These are phyloP conservation scores for Paraglomus occultum DNA, from an alignment of 192 early-diverging fungal species.

Conservation along the genomic window DNA sequence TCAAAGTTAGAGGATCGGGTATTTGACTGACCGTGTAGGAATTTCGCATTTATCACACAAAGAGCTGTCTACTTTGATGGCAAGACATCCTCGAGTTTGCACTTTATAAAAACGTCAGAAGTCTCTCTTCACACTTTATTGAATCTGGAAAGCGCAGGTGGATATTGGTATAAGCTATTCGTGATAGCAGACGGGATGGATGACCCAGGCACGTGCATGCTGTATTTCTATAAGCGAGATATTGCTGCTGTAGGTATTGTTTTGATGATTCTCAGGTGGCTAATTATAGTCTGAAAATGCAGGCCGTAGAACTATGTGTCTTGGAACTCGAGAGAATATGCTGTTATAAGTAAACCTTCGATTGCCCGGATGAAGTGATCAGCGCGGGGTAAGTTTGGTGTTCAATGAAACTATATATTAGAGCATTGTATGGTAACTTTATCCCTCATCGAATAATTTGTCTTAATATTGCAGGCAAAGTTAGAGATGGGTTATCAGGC, in stretches of 20 bases:
- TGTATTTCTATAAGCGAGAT: neutral
- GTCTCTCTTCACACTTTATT: neutral
- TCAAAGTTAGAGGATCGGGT: conserved; percentile 23
- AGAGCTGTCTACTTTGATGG: too few species aligned
- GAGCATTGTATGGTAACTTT: neutral
- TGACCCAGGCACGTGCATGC: conserved; percentile 4
- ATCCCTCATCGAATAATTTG: neutral
- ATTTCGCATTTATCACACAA: too few species aligned
- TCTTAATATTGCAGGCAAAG: neutral
- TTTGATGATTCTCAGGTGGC: neutral
- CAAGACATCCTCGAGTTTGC: too few species aligned
- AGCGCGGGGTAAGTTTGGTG: too few species aligned
- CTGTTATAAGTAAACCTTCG: too few species aligned
- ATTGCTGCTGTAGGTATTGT: neutral
- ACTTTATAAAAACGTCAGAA: too few species aligned
- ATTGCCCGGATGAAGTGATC: too few species aligned
- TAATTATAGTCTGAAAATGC: too few species aligned
- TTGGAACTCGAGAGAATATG: too few species aligned
- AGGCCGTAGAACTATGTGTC: too few species aligned
- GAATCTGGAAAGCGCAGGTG: conserved; percentile 17
- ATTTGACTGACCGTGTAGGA: conserved; percentile 16
- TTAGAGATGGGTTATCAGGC: conserved; percentile 23
- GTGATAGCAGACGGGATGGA: conserved; percentile 28
- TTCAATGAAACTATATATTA: neutral
- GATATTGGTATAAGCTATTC: conserved; percentile 20